phyloP scores from a whole-genome alignment of 331 rosid genomes.

The Phaseolus coccineus region DNA sequence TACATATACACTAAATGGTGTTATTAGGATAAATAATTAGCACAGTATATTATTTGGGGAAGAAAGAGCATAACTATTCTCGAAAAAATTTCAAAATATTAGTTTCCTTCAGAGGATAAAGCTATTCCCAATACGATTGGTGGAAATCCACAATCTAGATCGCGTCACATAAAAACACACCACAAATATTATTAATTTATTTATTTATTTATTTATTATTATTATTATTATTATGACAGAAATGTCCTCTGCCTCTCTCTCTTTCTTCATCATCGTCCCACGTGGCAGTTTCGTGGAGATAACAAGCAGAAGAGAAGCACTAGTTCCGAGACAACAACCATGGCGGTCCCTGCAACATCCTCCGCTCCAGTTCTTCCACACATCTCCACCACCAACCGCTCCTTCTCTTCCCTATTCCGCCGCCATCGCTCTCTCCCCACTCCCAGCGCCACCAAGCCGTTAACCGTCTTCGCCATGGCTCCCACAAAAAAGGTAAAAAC shows the following conservation, averaged over 20 bases:
- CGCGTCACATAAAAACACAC: neutral
- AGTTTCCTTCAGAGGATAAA: conserved; percentile 50
- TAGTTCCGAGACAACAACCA: conserved; percentile 39
- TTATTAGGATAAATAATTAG: no score
- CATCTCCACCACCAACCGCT: conserved; percentile 33
- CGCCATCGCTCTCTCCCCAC: conserved; percentile 34
- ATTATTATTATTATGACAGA: neutral
- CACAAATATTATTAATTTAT: neutral
- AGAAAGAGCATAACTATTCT: no score
- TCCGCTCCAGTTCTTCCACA: conserved; percentile 56
- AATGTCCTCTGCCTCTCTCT: neutral
- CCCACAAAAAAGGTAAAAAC: conserved; percentile 72
- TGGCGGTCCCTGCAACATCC: conserved; percentile 70
- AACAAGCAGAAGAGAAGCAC: conserved; percentile 29
- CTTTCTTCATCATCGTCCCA: conserved; percentile 42
- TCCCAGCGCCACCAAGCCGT: conserved; percentile 49
- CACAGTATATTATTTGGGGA: no score
- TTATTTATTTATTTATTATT: neutral
- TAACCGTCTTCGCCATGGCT: conserved; percentile 76
- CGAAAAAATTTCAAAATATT: no score
- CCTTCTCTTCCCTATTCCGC: conserved; percentile 46
- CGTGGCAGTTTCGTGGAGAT: conserved; percentile 63
- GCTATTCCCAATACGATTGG: conserved; percentile 57
- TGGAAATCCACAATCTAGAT: conserved; percentile 40
- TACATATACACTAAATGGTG: no score